Evolutionary conservation across 2,329 filamentous ascomycete genomes (phyloP).

Genomic region (Fusarium keratoplasticum): DNA sequence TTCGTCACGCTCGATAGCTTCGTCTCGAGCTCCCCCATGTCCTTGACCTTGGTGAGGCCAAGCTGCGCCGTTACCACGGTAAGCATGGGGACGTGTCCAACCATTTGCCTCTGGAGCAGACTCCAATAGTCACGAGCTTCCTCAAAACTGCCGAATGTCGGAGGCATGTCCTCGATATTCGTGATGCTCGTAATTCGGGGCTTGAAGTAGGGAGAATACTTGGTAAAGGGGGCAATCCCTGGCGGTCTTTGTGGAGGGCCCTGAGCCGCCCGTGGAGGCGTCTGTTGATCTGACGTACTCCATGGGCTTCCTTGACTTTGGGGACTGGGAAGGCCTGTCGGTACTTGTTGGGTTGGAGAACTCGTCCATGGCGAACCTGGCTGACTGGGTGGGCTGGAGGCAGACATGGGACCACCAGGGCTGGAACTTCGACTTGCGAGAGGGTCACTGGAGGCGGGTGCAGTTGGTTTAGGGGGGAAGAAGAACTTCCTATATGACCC

Average conservation of each 20-base stretch:
- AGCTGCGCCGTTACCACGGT: conserved; percentile 48
- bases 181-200: conserved; percentile 47
- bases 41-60: conserved; percentile 42
- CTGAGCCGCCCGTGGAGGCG: conserved; percentile 32
- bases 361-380: conserved; percentile 43
- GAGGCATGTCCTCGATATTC: conserved; percentile 49
- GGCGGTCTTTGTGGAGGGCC: conserved; percentile 41
- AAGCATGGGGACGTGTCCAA: conserved; percentile 51
- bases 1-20: conserved; percentile 48
- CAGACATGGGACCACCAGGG: conserved; percentile 7
- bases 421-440: conserved; percentile 13
- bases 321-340: conserved; percentile 47
- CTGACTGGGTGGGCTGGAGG: conserved; percentile 43
- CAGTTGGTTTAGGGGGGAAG: conserved; percentile 40
- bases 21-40: conserved; percentile 43
- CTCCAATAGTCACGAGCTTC: conserved; percentile 54
- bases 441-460: conserved; percentile 4
- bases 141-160: conserved; percentile 46
- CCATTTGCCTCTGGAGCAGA: conserved; percentile 52
- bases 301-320: conserved; percentile 49
- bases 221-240: conserved; percentile 52
- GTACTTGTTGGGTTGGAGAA: conserved; percentile 8
- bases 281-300: conserved; percentile 31
- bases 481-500: conserved; percentile 53
- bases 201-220: conserved; percentile 52